Base-by-base conservation (phyloP, 148 eudicot species). In the Simmondsia chinensis region DNA sequence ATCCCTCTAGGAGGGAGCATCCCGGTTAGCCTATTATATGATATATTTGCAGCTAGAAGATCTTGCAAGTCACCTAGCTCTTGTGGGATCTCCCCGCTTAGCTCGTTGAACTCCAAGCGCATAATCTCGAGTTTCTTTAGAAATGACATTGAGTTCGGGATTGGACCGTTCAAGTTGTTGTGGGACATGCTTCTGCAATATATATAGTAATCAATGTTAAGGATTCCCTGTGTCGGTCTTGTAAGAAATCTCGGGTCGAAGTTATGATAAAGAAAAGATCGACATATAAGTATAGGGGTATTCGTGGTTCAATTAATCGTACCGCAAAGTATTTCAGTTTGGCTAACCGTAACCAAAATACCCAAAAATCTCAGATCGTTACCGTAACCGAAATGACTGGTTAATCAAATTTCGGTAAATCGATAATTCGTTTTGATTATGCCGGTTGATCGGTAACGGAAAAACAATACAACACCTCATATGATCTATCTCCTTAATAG, bases 1-100 rank as follows among this genome's bases (percentile, higher is more conserved):
- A 82, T 73, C 27, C 83, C 72, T 0, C 70, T 74, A n/a, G 50
- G 27, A 7, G 99, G 99, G 32, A 93, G 78, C 57, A 84, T 67
- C 2, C 99, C 99, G 11, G 57, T 71, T 63, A 93, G 95, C 59
- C 62, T 66, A 57, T 93, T 93, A 60, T 79, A 64, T n/a, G 99
- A 93, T 12, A 93, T 52, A 27, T 93, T 93, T 0, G 72, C 94
- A 1, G 83, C 82, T 0, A 93, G 65, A 35, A 93, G 81, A 40
- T 71, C 69, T 53, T 80, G 77, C 37, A 93, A 46, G 22, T 24
- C 50, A 1, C 83, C 83, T 3, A 93, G 87, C 32, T 79, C 83
- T 41, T 60, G 68, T 5, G 99, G 99, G 63, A 93, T 77, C 70
- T 93, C 99, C 30, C 96, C 99, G 31, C 66, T 75, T 23, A 93